Evolutionary conservation across 257 asterid species (phyloP), one percentile per base, ranked within the genome.

Genomic region (Fraxinus anomala): DNA sequence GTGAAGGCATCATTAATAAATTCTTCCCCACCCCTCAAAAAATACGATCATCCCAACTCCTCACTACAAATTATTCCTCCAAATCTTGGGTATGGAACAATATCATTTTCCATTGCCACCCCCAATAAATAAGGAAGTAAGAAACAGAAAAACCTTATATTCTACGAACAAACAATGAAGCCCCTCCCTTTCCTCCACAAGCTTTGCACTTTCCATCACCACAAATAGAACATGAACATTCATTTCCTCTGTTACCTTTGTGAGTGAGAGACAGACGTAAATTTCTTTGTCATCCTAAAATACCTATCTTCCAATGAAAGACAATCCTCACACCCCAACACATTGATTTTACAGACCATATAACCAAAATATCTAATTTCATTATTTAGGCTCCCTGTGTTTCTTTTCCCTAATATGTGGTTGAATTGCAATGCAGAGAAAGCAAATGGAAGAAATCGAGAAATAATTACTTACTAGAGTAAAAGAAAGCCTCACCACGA

Each of bases 1-100:
- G 24, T 72, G 47, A 42, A 49, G 67, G 9, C 54, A 81, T 72
- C 70, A 77, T 11, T 49, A 73, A 47, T 6, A 44, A 51, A 67
- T 37, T 30, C 42, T 70, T 70, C 59, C 73, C 13, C 54, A 70
- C 28, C 21, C 39, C 14, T n/a, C 54, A 70, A 26, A 70, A 19
- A 8, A 17, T 70, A 70, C 9, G 17, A 36, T 70, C 73, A 31
- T 3, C 42, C 37, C 67, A 42, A 24, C 13, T 42, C 23, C 34
- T 42, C 17, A 3, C 54, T 73, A 51, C 12, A 19, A 14, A 68
- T 44, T n/a, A 76, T 65, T 76, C 65, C n/a, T n/a, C 14, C 73
- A 26, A 67, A 51, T 8, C n/a, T 69, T 68, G 70, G 70, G 3
- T 28, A 21, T 14, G 21, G 21, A 49, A 33, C 26, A 63, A 36